These are phyloP conservation scores for Alnus rubra DNA, from an alignment of 306 rosid species.

Conservation along the genomic window DNA sequence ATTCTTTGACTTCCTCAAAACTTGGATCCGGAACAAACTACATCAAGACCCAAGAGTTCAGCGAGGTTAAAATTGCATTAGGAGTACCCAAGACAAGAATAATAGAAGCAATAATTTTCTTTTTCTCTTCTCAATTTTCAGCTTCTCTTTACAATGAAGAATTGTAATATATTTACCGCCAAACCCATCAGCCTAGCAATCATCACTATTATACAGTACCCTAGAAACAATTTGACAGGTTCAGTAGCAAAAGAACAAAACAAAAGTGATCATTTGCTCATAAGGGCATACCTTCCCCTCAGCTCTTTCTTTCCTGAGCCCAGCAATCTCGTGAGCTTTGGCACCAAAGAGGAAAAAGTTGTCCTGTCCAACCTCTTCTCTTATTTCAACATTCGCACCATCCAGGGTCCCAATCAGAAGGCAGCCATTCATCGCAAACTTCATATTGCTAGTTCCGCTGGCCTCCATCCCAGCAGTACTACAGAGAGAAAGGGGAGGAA, in stretches of 20 bases:
- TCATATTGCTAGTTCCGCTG: constrained; percentile 99
- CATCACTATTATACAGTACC: constrained; percentile 1
- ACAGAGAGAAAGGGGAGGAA: constrained; percentile 4
- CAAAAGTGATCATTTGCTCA: constrained; percentile 21
- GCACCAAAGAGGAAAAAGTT: constrained; percentile 98
- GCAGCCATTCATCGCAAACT: constrained; percentile 97
- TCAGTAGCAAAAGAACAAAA: not conserved
- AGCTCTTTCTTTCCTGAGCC: constrained; percentile 86
- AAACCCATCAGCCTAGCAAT: constrained; percentile 16
- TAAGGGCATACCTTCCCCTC: constrained; percentile 78
- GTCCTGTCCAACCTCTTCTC: constrained; percentile 91
- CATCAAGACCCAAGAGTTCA: constrained; percentile 28
- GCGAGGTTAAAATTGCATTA: constrained; percentile 28
- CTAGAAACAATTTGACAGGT: constrained; percentile 6
- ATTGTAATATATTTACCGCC: not conserved
- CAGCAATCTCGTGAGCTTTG: constrained; percentile 87
- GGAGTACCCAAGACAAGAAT: constrained; percentile 11
- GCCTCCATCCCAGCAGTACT: constrained; percentile 99
- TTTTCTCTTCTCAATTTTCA: not conserved
- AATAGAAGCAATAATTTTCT: not conserved
- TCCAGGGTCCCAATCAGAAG: constrained; percentile 92
- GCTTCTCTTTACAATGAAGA: not conserved
- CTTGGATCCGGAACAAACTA: constrained; percentile 93
- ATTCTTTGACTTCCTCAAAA: constrained; percentile 86
- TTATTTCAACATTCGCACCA: constrained; percentile 98